These are phyloP conservation scores for Phyllosticta citribraziliensis DNA, from an alignment of 2,329 filamentous ascomycete genomes.

Conservation along the genomic window DNA sequence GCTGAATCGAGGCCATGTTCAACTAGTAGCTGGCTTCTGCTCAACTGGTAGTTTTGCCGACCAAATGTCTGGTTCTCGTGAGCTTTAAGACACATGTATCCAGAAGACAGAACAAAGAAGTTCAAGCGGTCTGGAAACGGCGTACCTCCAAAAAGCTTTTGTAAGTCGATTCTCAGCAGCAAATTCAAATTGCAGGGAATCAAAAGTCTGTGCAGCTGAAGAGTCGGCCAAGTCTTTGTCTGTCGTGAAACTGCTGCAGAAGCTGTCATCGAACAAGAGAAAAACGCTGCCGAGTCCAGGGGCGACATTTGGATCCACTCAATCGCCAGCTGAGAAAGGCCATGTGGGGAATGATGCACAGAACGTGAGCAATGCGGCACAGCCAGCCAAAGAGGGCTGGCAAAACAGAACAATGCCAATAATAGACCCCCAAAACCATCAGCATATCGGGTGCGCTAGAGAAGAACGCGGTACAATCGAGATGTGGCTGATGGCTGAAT, in stretches of 20 bases:
- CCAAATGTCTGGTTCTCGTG: too few species aligned
- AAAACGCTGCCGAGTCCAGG: neutral
- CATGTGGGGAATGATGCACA: neutral
- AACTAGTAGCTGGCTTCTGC: too few species aligned
- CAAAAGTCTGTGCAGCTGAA: neutral
- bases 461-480: neutral
- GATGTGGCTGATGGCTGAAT: neutral
- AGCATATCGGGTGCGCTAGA: neutral
- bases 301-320: neutral
- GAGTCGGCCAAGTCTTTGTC: neutral
- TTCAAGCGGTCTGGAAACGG: neutral
- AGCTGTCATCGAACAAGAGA: neutral
- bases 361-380: neutral
- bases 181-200: neutral
- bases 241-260: neutral
- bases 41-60: too few species aligned
- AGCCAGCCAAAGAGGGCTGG: neutral
- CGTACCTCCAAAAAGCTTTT: neutral
- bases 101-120: too few species aligned
- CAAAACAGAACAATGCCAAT: neutral
- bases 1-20: conserved; percentile 1
- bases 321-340: neutral
- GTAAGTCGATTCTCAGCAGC: neutral
- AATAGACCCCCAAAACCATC: neutral
- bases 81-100: too few species aligned